Percentiles rank a stretch among this genome's conserved stretches.
phyloP scores from a whole-genome alignment of 2,329 filamentous ascomycete genomes.

The Fusarium avenaceum region DNA sequence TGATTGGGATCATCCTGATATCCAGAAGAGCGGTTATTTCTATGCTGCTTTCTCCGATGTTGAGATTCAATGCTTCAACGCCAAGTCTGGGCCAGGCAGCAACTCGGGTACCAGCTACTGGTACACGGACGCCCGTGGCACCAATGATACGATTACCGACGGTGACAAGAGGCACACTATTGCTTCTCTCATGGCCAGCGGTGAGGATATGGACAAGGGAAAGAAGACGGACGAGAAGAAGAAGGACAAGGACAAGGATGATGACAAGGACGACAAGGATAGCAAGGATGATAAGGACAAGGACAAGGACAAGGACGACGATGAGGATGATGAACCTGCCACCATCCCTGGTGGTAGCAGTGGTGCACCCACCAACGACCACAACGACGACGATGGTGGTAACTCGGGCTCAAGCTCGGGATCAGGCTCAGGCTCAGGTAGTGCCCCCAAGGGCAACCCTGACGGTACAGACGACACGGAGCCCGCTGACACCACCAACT shows the following conservation, averaged over 20 bases:
- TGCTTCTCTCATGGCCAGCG: conserved; percentile 83
- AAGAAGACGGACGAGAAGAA: conserved; percentile 50
- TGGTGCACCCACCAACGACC: conserved; percentile 41
- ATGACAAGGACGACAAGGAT: conserved; percentile 30
- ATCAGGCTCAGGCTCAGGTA: conserved; percentile 18
- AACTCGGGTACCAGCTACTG: conserved; percentile 80
- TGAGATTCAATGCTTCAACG: conserved; percentile 86
- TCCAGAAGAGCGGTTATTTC: conserved; percentile 88
- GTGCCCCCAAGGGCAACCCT: conserved; percentile 37
- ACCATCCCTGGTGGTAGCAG: conserved; percentile 43
- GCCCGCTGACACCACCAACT: conserved; percentile 50
- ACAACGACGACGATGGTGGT: conserved; percentile 32
- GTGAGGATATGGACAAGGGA: conserved; percentile 75
- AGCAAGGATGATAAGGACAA: conserved; percentile 28
- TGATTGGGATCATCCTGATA: conserved; percentile 83
- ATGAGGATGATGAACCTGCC: conserved; percentile 39
- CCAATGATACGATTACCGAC: conserved; percentile 83
- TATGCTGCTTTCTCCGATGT: conserved; percentile 84
- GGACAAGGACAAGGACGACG: conserved; percentile 18
- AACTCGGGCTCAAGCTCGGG: conserved; percentile 29
- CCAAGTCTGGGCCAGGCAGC: conserved; percentile 71
- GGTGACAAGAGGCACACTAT: conserved; percentile 81
- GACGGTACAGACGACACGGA: conserved; percentile 34
- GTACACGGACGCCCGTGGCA: conserved; percentile 74
- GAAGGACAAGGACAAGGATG: conserved; percentile 32